Conservation (phyloP, 176 grass and related monocot species). For the Carex littledalei region DNA sequence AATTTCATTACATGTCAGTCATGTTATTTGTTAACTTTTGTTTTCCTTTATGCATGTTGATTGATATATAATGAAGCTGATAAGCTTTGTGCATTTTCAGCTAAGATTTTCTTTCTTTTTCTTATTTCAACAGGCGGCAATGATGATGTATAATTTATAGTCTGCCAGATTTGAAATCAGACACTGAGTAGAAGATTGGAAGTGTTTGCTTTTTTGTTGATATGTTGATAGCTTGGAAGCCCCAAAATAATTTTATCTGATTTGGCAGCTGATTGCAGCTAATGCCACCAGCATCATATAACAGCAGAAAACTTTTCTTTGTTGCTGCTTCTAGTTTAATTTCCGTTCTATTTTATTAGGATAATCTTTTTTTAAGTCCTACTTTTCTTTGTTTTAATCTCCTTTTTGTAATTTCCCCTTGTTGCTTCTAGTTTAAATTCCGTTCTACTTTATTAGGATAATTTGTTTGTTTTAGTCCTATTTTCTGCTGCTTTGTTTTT, state of each 20-base stretch:
- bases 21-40: neutral
- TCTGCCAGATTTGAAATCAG: neutral
- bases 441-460: neutral
- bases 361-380: neutral
- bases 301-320: neutral
- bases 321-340: neutral
- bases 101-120: neutral
- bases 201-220: constrained; percentile 1
- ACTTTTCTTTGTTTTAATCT: neutral
- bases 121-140: constrained; percentile 28
- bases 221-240: neutral
- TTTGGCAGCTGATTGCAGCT: neutral
- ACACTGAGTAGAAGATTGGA: neutral
- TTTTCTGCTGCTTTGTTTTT: constrained; percentile 1
- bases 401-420: neutral
- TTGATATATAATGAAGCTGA: neutral
- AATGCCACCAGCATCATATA: neutral
- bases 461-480: neutral
- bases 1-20: neutral
- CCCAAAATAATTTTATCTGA: neutral
- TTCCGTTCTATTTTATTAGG: neutral
- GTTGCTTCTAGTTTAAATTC: neutral
- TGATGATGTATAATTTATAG: constrained; percentile 40
- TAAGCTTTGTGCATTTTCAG: neutral
- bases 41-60: neutral